Evolutionary conservation across 768 basidiomycete species (phyloP), one percentile per base, ranked within the genome.

Genomic region (Chiua virens): DNA sequence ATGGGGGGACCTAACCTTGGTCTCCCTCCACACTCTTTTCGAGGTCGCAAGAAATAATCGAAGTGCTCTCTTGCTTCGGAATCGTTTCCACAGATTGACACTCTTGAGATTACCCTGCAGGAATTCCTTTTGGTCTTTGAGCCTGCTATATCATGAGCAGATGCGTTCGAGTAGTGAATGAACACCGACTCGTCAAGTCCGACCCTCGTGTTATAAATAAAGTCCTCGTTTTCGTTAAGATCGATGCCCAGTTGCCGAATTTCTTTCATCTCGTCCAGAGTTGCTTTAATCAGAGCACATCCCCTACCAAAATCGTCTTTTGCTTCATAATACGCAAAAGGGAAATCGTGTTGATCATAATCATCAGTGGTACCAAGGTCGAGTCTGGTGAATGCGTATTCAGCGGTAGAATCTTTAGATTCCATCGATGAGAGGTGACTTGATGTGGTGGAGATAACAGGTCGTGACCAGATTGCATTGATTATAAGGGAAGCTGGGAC

Each of bases 241-340:
- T 58, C 57, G 34, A 41, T 15, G 5, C 50, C 47, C 21, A 55
- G 2, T 2, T 35, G 2, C 1, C 0, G 5, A 6, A 59, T 51
- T 14, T 15, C 15, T 0, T 3, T 13, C 39, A 58, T 54, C 17
- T 59, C 56, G 0, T 54, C 25, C 13, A 55, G 17, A 5, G 58
- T 59, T 13, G 49, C 45, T 13, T 0, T 11, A 3, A 59, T 27
- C 11, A 59, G 18, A 17, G 50, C 0, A 7, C 4, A 14, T 3
- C 57, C 57, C 21, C 41, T 59, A 20, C 0, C 21, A 20, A 59
- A 0, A 30, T 22, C 23, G 13, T 15, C 28, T 2, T 6, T 18
- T 1, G 11, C 9, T 0, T 30, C 23, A 20, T 57, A 20, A 14
- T 58, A 57, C 2, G 45, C 42, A n/a, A 37, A 38, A 39, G 57